Evolutionary conservation across 169 alveolate species (phyloP).

Genomic region (Besnoitia besnoiti): DNA sequence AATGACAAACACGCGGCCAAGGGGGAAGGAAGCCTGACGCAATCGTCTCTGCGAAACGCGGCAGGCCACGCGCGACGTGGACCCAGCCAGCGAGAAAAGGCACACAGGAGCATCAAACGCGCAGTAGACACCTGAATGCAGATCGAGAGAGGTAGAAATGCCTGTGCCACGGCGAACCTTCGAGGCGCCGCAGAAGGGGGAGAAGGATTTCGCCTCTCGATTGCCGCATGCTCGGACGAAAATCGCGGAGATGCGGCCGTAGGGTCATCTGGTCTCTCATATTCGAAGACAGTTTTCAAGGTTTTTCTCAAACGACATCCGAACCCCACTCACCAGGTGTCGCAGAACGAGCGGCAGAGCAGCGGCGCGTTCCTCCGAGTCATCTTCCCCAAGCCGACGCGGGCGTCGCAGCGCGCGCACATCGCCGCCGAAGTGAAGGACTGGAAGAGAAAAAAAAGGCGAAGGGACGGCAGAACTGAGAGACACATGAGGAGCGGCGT

Average conservation of each 20-base stretch:
- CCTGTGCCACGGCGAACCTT: too few species aligned
- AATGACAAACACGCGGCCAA: background rate
- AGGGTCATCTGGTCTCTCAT: background rate
- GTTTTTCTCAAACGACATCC: background rate
- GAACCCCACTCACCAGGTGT: background rate
- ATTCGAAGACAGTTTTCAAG: background rate
- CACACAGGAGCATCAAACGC: too few species aligned
- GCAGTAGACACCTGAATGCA: too few species aligned
- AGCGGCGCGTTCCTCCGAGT: background rate
- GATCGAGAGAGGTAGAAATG: too few species aligned
- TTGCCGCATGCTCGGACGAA: background rate
- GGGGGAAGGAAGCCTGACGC: background rate
- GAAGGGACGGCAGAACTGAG: background rate
- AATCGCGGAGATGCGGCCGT: background rate
- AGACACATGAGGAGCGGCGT: background rate
- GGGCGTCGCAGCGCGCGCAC: slow-evolving; percentile 30
- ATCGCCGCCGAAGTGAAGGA: slow-evolving; percentile 24
- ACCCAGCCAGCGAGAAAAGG: background rate
- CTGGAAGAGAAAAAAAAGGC: background rate
- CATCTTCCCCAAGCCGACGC: slow-evolving; percentile 6
- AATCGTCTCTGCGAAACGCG: too few species aligned
- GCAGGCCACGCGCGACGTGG: background rate
- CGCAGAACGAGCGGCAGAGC: slow-evolving; percentile 19
- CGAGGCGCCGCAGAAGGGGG: background rate
- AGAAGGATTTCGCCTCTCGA: background rate